Conservation (phyloP, 495 filamentous ascomycete species). For the Pseudevernia furfuracea region DNA sequence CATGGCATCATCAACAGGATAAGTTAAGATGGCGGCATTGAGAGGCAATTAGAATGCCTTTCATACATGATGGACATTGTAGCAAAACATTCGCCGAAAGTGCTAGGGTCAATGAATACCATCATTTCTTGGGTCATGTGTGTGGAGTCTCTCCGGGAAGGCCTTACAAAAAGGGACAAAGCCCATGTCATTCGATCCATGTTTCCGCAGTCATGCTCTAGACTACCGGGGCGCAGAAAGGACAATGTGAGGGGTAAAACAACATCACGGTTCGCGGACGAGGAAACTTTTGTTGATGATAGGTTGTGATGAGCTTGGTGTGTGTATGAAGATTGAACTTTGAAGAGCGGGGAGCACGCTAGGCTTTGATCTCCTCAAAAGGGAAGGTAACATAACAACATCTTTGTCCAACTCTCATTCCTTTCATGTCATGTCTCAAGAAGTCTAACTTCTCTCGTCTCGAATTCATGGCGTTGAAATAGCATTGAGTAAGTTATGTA, state of each 20-base stretch:
- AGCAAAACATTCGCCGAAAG: background rate
- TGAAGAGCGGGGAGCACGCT: background rate
- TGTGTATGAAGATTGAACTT: background rate
- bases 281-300: background rate
- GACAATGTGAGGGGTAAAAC: background rate
- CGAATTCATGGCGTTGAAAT: background rate
- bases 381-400: background rate
- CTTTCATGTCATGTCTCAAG: no score
- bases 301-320: background rate
- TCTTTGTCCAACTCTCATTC: no score
- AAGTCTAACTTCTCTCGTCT: background rate
- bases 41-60: background rate
- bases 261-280: background rate
- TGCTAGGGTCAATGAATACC: background rate
- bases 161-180: conserved; percentile 1
- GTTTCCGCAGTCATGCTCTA: background rate
- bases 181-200: background rate
- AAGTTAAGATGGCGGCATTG: background rate
- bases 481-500: background rate
- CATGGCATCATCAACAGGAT: background rate
- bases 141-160: background rate
- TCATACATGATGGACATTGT: background rate
- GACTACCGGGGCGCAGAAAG: background rate
- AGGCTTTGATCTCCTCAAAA: background rate
- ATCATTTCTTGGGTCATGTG: background rate